Evolutionary conservation across 345 rosid genomes (phyloP).

Genomic region (Sonneratia caseolaris): DNA sequence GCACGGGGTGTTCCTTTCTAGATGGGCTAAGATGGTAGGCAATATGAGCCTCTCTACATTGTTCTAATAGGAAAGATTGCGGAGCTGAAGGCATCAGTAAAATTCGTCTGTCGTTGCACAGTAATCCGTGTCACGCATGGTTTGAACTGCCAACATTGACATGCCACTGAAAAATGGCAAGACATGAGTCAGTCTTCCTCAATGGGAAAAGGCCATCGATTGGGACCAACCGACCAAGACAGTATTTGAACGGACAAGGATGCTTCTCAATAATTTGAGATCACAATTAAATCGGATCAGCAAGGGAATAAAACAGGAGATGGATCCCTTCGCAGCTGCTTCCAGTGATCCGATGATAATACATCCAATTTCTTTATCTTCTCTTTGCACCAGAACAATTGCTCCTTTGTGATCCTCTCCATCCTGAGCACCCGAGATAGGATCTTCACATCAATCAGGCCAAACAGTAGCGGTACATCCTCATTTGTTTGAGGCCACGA

Average conservation of each 20-base stretch:
- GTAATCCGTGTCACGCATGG: background rate
- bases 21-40: background rate
- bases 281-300: constrained; percentile 13
- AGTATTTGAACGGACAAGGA: background rate
- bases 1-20: background rate
- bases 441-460: constrained; percentile 59
- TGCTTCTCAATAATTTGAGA: background rate
- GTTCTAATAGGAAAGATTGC: background rate
- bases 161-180: background rate
- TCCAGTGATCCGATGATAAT: constrained; percentile 26
- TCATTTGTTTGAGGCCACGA: constrained; percentile 65
- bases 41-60: background rate
- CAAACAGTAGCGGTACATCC: constrained; percentile 58
- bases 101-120: background rate
- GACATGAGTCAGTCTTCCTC: background rate
- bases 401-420: constrained; percentile 63
- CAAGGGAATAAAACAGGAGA: constrained; percentile 81
- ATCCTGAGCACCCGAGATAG: constrained; percentile 59
- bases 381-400: constrained; percentile 87
- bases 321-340: constrained; percentile 66
- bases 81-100: background rate
- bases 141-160: background rate
- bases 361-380: constrained; percentile 78
- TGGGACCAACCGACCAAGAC: background rate
- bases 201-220: background rate